A percentile compares a stretch with the other conserved stretches of the same genome.
Evolutionary conservation across 2,329 filamentous ascomycete species (phyloP).

Genomic region (Phyllosticta citriasiana): DNA sequence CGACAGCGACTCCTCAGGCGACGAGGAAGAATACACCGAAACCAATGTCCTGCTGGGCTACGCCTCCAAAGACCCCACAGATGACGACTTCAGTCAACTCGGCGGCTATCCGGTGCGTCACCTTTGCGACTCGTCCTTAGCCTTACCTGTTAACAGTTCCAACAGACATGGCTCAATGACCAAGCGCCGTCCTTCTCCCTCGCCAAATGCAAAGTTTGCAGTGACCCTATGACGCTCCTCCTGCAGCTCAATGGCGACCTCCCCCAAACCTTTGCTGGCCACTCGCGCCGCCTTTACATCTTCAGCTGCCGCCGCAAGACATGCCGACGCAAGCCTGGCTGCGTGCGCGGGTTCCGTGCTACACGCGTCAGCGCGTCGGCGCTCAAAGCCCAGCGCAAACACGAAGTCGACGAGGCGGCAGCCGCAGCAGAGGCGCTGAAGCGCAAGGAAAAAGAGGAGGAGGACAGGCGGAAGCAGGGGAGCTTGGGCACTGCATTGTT

Average conservation of each 20-base stretch:
- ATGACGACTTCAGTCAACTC: slow-evolving; percentile 78
- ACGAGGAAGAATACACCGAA: slow-evolving; percentile 56
- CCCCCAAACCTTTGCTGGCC: slow-evolving; percentile 72
- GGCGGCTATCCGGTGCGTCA: slow-evolving; percentile 75
- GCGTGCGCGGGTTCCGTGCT: slow-evolving; percentile 64
- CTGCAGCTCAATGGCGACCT: slow-evolving; percentile 88
- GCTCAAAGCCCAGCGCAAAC: slow-evolving; percentile 14
- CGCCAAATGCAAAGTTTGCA: slow-evolving; percentile 81
- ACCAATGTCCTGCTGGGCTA: slow-evolving; percentile 89
- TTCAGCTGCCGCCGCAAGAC: slow-evolving; percentile 69
- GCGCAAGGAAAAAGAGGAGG: slow-evolving; percentile 15
- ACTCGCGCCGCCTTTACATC: slow-evolving; percentile 81
- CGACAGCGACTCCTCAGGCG: slow-evolving; percentile 74
- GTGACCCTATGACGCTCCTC: slow-evolving; percentile 69
- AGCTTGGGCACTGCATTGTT: slow-evolving; percentile 58
- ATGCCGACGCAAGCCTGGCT: slow-evolving; percentile 75
- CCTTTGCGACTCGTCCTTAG: neutral
- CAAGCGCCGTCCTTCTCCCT: slow-evolving; percentile 64
- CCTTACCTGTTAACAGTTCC: neutral
- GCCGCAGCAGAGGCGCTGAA: slow-evolving; percentile 13
- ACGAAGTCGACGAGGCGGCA: slow-evolving; percentile 16
- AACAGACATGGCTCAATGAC: slow-evolving; percentile 67
- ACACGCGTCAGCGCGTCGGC: slow-evolving; percentile 40
- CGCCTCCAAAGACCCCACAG: slow-evolving; percentile 65
- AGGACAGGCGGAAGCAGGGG: slow-evolving; percentile 19